phyloP scores from a whole-genome alignment of 768 basidiomycete species.

The Hemileccinum rubropunctum region DNA sequence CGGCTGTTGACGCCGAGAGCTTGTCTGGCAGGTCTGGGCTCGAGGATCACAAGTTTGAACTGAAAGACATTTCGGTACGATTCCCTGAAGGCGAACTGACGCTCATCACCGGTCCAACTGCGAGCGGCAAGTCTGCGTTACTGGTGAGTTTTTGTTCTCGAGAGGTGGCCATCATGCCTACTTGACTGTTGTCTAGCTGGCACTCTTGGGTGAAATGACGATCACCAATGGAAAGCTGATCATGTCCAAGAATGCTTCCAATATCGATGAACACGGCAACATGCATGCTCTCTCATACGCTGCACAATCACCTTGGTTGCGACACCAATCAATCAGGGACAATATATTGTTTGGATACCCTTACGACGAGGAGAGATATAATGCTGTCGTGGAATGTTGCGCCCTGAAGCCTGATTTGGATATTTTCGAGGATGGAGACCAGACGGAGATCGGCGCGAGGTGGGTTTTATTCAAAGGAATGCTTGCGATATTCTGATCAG shows the following conservation, averaged over 20 bases:
- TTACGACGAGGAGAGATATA: conserved; percentile 67
- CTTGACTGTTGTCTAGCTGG: conserved; percentile 19
- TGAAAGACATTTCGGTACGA: conserved; percentile 41
- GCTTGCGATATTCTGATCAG: background rate
- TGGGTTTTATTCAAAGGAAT: conserved; percentile 15
- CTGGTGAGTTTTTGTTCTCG: conserved; percentile 27
- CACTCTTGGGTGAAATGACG: conserved; percentile 41
- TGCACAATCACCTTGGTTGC: conserved; percentile 69
- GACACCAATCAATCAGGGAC: conserved; percentile 70
- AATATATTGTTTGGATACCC: conserved; percentile 81
- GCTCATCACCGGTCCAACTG: conserved; percentile 47
- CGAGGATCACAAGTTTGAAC: conserved; percentile 38
- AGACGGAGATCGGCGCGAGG: conserved; percentile 79
- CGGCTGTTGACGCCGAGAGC: conserved; percentile 15
- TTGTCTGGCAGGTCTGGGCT: conserved; percentile 7
- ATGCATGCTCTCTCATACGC: conserved; percentile 69
- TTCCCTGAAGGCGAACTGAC: conserved; percentile 49
- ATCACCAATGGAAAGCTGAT: conserved; percentile 33
- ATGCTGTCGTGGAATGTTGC: conserved; percentile 78
- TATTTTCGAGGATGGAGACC: conserved; percentile 83
- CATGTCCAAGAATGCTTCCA: conserved; percentile 47
- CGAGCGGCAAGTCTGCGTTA: conserved; percentile 49
- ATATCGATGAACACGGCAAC: conserved; percentile 57
- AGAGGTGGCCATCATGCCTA: background rate
- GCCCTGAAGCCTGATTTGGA: conserved; percentile 79